phyloP scores from a whole-genome alignment of 495 filamentous ascomycete species.

The Apodospora peruviana region DNA sequence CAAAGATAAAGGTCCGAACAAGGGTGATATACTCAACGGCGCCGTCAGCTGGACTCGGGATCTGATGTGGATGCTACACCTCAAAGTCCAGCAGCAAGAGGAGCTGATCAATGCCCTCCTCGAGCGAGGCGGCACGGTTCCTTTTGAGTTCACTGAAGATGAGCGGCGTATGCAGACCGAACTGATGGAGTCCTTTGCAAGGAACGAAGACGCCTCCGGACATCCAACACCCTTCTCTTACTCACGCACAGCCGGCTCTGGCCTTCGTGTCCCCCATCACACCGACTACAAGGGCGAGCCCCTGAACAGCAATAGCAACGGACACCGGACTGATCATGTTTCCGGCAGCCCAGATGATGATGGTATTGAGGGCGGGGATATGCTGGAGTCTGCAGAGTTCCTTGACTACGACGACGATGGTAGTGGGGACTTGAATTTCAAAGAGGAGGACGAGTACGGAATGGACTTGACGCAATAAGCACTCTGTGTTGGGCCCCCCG shows the following conservation, averaged over 20 bases:
- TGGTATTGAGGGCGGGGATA: slow-evolving; percentile 50
- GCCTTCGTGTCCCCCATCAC: slow-evolving; percentile 84
- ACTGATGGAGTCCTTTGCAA: slow-evolving; percentile 74
- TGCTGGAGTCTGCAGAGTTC: slow-evolving; percentile 54
- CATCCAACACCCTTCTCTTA: slow-evolving; percentile 56
- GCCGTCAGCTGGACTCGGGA: slow-evolving; percentile 95
- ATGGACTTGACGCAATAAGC: slow-evolving; percentile 59
- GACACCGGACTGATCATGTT: slow-evolving; percentile 28
- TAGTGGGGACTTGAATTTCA: slow-evolving; percentile 60
- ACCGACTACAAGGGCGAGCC: slow-evolving; percentile 86
- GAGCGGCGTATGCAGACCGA: slow-evolving; percentile 93
- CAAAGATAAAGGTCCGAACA: slow-evolving; percentile 98
- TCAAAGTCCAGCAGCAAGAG: slow-evolving; percentile 82
- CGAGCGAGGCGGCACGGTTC: slow-evolving; percentile 65
- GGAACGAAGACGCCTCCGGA: slow-evolving; percentile 56
- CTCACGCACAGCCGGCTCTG: slow-evolving; percentile 74
- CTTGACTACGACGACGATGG: slow-evolving; percentile 65
- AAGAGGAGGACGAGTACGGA: slow-evolving; percentile 84
- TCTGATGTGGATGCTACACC: slow-evolving; percentile 90
- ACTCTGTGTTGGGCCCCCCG: not conserved
- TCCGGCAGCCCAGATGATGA: slow-evolving; percentile 68
- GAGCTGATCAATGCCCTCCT: slow-evolving; percentile 70
- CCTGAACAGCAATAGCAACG: slow-evolving; percentile 43
- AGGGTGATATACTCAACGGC: slow-evolving; percentile 96
- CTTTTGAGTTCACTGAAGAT: slow-evolving; percentile 83